Evolutionary conservation across 257 asterid species (phyloP).

Genomic region (Primulina eburnea): DNA sequence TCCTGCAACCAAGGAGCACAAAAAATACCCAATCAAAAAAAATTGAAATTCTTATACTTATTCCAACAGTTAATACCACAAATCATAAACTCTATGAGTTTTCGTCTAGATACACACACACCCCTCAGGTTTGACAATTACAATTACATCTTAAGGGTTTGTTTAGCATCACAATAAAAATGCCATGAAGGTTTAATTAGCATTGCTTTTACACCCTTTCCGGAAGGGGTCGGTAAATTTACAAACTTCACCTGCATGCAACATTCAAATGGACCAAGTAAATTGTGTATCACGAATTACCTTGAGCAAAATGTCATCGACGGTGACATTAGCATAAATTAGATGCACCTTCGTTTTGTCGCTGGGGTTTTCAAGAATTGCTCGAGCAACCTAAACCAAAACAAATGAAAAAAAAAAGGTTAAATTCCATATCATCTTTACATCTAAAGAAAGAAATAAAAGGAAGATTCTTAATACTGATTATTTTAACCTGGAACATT

Average conservation of each 20-base stretch:
- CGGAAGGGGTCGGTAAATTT: no score
- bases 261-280: conserved; percentile 9
- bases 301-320: conserved; percentile 88
- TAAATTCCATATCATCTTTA: conserved; percentile 2
- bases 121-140: no score
- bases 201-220: no score
- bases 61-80: conserved; percentile 1
- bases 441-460: conserved; percentile 4
- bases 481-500: no score
- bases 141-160: no score
- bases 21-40: conserved; percentile 13
- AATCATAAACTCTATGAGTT: neutral
- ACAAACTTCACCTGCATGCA: neutral
- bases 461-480: conserved; percentile 6
- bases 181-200: no score
- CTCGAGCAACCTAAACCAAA: conserved; percentile 71
- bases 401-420: neutral
- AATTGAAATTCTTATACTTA: neutral
- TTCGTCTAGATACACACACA: no score
- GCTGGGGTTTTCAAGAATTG: conserved; percentile 74
- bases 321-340: conserved; percentile 85
- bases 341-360: conserved; percentile 78
- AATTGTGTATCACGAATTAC: conserved; percentile 33
- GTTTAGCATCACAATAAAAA: no score
- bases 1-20: conserved; percentile 45